Base-by-base conservation (phyloP, 192 early-diverging fungal genomes). In the Umbelopsis sp. region DNA sequence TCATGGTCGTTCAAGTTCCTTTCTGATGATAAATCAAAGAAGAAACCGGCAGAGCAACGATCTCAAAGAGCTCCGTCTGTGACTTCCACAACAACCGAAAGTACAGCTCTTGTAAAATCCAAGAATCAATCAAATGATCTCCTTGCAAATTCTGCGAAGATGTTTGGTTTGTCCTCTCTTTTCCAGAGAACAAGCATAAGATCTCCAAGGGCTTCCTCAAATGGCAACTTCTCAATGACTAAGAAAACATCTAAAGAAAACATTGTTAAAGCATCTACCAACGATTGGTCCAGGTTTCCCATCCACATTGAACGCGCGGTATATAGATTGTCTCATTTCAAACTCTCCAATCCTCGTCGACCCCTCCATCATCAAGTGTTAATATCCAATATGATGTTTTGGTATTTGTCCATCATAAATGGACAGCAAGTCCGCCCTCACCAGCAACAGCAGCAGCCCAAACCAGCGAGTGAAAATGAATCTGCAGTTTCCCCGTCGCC, bases 321-420 rank as follows among this genome's bases (percentile, higher is more conserved):
- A 10, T 93, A 91, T 74, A 88, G 91, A 18, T 69, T 91, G 18
- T 89, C 89, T 1, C 89, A 90, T 48, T 85, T 88, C n/a, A 93
- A 93, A 73, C 72, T 93, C 49, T 86, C 90, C 8, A 91, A 93
- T 66, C 89, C 90, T 25, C 80, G 89, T 15, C 87, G 90, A 2
- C 89, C 91, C 20, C 71, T 93, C 23, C 76, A 88, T 50, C 87
- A 93, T 46, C 91, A 93, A 74, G 91, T 93, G 10, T 74, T 90
- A 68, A 84, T 93, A 49, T 91, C 91, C 12, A 93, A 93, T 58
- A 85, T 93, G 82, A 89, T 93, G 88, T 91, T 93, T 74, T 93
- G 91, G 91, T 93, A 93, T 74, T 75, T 93, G 61, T 86, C 87
- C 41, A 82, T 92, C 13, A 90, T 91, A 52, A 61, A 61, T 61